phyloP scores from a whole-genome alignment of 2,329 filamentous ascomycete genomes.

The Chaetomiaceae sp. region DNA sequence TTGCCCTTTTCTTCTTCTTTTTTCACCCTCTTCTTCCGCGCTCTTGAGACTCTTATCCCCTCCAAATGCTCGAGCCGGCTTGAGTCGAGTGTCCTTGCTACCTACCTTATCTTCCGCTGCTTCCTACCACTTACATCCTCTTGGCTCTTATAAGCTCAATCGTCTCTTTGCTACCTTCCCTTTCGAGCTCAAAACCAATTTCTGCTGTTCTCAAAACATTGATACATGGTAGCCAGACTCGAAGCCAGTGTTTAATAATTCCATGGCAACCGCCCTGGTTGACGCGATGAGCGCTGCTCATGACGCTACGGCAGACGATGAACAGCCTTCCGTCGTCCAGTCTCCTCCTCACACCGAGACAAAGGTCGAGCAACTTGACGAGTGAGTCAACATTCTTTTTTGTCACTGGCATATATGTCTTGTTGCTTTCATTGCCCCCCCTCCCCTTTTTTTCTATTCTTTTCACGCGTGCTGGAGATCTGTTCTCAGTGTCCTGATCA shows the following conservation, averaged over 20 bases:
- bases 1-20: not conserved
- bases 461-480: too few relatives aligned
- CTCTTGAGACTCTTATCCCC: too few relatives aligned
- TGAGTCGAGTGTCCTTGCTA: not conserved
- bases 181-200: too few relatives aligned
- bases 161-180: not conserved
- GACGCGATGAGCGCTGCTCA: not conserved
- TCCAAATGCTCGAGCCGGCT: too few relatives aligned
- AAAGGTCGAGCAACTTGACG: conserved; percentile 9
- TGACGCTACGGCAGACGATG: not conserved
- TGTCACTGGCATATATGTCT: not conserved
- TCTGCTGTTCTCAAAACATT: too few relatives aligned
- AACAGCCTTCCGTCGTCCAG: not conserved
- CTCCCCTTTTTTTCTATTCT: too few relatives aligned
- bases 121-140: not conserved
- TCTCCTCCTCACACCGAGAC: conserved; percentile 4
- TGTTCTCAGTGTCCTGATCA: too few relatives aligned
- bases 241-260: too few relatives aligned
- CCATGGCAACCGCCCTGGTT: not conserved
- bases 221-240: too few relatives aligned
- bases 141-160: not conserved
- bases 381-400: conserved; percentile 8
- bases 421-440: not conserved
- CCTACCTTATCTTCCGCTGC: not conserved
- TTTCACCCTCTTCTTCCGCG: not conserved